Evolutionary conservation across 2,329 filamentous ascomycete species (phyloP).

Genomic region (Apiospora phragmitis): DNA sequence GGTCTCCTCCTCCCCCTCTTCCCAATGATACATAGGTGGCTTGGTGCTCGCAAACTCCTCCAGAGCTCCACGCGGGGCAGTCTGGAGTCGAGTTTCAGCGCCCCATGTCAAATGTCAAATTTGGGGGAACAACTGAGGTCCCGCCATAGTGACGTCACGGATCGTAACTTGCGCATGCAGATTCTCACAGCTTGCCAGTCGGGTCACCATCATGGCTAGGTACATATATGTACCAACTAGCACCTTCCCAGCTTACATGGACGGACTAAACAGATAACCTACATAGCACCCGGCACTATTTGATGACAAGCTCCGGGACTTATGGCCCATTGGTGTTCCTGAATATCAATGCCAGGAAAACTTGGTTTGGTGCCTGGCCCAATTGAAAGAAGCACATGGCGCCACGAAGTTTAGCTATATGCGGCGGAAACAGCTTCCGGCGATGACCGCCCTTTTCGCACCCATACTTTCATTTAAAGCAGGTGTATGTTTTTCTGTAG

Average conservation of each 20-base stretch:
- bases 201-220: background rate
- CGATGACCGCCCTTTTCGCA: background rate
- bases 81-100: slow-evolving; percentile 1
- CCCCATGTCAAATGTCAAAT: background rate
- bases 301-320: slow-evolving; percentile 5
- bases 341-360: slow-evolving; percentile 2
- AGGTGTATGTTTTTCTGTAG: background rate
- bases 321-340: background rate
- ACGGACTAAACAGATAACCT: background rate
- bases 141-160: slow-evolving; percentile 1
- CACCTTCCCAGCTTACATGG: background rate
- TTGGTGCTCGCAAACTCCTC: background rate
- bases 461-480: background rate
- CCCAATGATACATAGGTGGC: background rate
- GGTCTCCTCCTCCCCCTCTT: background rate
- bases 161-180: background rate
- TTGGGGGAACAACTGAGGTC: background rate
- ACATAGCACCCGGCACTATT: background rate
- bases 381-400: background rate
- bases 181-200: background rate
- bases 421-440: background rate
- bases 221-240: background rate
- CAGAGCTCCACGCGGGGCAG: slow-evolving; percentile 6
- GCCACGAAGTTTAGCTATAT: background rate
- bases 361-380: background rate